Conservation (phyloP, 1,139 yeast species). For the Blastobotrys raffinosifermentans region DNA sequence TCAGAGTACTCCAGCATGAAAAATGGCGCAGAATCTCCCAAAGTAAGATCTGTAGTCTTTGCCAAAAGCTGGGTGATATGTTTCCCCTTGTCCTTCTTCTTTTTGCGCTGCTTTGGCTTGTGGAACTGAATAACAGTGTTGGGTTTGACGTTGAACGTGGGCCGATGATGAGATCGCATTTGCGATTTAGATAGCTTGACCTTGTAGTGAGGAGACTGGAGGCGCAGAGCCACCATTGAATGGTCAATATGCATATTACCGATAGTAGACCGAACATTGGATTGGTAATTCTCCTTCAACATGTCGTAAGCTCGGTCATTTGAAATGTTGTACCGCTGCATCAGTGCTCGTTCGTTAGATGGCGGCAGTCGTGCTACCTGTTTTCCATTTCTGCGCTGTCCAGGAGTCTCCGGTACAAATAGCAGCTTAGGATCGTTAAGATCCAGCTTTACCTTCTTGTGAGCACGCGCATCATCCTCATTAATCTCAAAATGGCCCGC, state of each 20-base stretch:
- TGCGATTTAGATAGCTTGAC: conserved; percentile 67
- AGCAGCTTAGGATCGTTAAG: conserved; percentile 82
- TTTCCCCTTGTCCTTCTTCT: conserved; percentile 84
- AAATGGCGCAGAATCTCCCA: conserved; percentile 76
- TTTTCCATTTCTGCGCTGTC: conserved; percentile 13
- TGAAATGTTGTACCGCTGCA: conserved; percentile 66
- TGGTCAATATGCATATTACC: conserved; percentile 91
- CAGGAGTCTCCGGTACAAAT: conserved; percentile 45
- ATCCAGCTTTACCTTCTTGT: conserved; percentile 52
- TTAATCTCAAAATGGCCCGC: conserved; percentile 26
- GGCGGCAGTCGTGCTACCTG: too few species aligned
- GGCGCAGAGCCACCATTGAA: conserved; percentile 75
- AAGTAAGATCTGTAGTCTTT: conserved; percentile 67
- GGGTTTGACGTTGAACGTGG: conserved; percentile 67
- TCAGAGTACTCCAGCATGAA: conserved; percentile 86
- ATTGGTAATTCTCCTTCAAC: conserved; percentile 78
- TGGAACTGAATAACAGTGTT: conserved; percentile 73
- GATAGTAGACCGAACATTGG: conserved; percentile 87
- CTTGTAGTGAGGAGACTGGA: conserved; percentile 89
- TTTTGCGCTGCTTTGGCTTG: conserved; percentile 71
- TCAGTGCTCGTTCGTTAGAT: conserved; percentile 43
- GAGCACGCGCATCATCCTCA: conserved; percentile 63
- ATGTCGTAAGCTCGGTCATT: conserved; percentile 84
- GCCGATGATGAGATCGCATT: conserved; percentile 75
- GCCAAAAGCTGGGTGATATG: conserved; percentile 68